These are phyloP conservation scores for Zanthoxylum bungeanum DNA, from an alignment of 345 rosid species.

Conservation along the genomic window DNA sequence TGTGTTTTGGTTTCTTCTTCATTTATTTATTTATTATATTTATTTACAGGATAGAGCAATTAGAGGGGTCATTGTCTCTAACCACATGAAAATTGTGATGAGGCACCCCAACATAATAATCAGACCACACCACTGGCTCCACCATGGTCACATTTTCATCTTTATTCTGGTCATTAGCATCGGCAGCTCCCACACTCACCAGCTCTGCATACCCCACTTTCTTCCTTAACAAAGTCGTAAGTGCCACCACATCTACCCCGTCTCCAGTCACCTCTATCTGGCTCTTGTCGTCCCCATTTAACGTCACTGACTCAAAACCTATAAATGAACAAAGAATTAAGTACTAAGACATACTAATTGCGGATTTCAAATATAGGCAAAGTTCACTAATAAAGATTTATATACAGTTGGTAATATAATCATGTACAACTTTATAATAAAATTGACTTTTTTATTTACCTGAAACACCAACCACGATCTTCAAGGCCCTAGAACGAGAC, in stretches of 20 bases:
- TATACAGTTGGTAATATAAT: too few relatives aligned
- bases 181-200: background rate
- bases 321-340: background rate
- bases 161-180: too few relatives aligned
- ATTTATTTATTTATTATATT: too few relatives aligned
- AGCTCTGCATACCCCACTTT: conserved; percentile 35
- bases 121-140: background rate
- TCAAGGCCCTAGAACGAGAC: background rate
- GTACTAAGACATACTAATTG: background rate
- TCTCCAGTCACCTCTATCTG: conserved; percentile 52
- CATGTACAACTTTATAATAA: background rate
- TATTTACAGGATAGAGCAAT: conserved; percentile 21
- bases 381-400: background rate
- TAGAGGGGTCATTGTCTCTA: background rate
- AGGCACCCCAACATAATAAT: background rate
- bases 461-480: background rate
- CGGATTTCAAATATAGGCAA: background rate
- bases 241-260: conserved; percentile 32
- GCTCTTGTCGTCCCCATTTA: conserved; percentile 43
- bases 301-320: conserved; percentile 39
- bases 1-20: too few relatives aligned
- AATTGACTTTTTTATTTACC: too few relatives aligned
- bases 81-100: background rate
- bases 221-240: conserved; percentile 29
- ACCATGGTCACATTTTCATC: background rate